Conservation (phyloP, 2,329 filamentous ascomycete genomes). For the Penicillium sumatraense region DNA sequence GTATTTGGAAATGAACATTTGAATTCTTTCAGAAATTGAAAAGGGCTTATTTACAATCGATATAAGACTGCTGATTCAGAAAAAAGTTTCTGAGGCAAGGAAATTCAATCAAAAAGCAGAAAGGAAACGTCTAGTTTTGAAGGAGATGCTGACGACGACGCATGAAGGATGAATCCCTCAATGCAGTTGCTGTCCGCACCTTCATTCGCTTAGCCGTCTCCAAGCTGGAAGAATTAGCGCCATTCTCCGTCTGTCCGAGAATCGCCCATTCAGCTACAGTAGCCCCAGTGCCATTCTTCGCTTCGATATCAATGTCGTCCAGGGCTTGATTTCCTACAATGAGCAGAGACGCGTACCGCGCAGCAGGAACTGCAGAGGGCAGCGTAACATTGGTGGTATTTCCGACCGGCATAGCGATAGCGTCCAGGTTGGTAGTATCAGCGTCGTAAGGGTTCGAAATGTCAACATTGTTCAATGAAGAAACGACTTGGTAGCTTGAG, state of each 20-base stretch:
- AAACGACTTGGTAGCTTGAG: conserved; percentile 28
- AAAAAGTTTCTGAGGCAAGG: too few relatives aligned
- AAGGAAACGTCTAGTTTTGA: neutral
- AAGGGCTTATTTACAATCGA: neutral
- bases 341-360: conserved; percentile 48
- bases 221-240: conserved; percentile 1
- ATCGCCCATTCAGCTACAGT: conserved; percentile 56
- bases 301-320: conserved; percentile 30
- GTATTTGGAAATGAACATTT: neutral
- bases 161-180: conserved; percentile 12
- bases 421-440: conserved; percentile 33
- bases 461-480: conserved; percentile 33
- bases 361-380: conserved; percentile 34
- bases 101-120: neutral
- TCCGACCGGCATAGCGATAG: conserved; percentile 41
- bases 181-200: conserved; percentile 13
- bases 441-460: conserved; percentile 46
- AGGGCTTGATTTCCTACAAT: conserved; percentile 50
- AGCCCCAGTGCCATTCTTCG: conserved; percentile 46
- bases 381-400: conserved; percentile 51
- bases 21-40: neutral
- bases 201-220: conserved; percentile 16
- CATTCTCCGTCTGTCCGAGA: conserved; percentile 29
- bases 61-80: conserved; percentile 9
- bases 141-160: conserved; percentile 9